phyloP scores from a whole-genome alignment of 352 stramenopile species.

The Globisporangium camurandrum region DNA sequence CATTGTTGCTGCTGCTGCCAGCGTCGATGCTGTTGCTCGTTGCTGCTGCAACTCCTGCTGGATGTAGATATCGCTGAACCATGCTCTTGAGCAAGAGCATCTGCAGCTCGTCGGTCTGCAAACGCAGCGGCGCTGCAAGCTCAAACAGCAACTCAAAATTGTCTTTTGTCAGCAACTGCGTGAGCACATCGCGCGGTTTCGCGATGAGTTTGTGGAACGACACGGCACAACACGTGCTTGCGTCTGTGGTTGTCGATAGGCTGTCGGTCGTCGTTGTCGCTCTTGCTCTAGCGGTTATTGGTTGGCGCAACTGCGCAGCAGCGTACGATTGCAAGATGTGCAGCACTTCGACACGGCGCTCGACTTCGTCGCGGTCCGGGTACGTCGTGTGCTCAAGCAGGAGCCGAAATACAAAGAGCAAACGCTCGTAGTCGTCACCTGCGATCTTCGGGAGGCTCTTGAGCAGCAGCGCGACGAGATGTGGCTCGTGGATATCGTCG shows the following conservation, averaged over 20 bases:
- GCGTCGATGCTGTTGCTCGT: neutral
- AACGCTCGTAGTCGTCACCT: constrained; percentile 53
- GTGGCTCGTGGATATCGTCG: constrained; percentile 71
- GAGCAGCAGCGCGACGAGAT: constrained; percentile 44
- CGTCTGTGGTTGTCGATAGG: neutral
- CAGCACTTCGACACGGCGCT: constrained; percentile 53
- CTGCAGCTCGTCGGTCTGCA: constrained; percentile 62
- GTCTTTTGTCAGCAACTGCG: constrained; percentile 28
- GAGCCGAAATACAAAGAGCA: constrained; percentile 68
- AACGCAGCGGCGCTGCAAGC: constrained; percentile 37
- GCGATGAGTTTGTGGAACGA: constrained; percentile 67
- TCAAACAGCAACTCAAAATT: constrained; percentile 46
- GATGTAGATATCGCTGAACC: constrained; percentile 18
- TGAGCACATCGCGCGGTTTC: constrained; percentile 49
- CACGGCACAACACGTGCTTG: constrained; percentile 8
- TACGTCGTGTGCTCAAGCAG: constrained; percentile 59
- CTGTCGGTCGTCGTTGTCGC: neutral
- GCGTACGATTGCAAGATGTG: constrained; percentile 31
- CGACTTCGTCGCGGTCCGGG: constrained; percentile 43
- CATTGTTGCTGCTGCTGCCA: neutral
- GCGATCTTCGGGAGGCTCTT: constrained; percentile 45
- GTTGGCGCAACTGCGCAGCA: constrained; percentile 3
- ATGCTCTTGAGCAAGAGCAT: constrained; percentile 74
- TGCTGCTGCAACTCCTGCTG: neutral
- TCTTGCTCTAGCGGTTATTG: neutral